These are phyloP conservation scores for Fusarium bulbicola DNA, from an alignment of 2,329 filamentous ascomycete genomes.

Conservation along the genomic window DNA sequence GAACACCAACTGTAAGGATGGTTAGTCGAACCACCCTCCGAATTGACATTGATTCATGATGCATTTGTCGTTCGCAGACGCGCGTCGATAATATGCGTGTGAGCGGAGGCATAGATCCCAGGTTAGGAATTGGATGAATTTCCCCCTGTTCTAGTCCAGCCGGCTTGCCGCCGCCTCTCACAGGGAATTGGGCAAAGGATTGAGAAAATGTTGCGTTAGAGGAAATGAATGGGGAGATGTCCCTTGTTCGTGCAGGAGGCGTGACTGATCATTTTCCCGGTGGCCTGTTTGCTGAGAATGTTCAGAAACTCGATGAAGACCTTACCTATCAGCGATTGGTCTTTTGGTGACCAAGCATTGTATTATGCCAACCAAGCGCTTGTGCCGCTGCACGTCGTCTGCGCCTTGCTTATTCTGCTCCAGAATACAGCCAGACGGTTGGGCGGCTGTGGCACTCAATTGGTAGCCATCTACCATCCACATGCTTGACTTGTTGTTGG, in stretches of 20 bases:
- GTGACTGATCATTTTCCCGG: neutral
- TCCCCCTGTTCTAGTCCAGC: neutral
- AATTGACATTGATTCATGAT: neutral
- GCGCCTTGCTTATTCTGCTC: slow-evolving; percentile 31
- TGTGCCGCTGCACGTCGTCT: slow-evolving; percentile 26
- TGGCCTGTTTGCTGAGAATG: neutral
- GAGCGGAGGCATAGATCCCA: neutral
- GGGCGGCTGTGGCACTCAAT: slow-evolving; percentile 34
- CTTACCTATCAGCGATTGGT: slow-evolving; percentile 5
- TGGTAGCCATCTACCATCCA: slow-evolving; percentile 31
- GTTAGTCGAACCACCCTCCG: neutral
- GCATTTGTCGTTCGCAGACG: neutral
- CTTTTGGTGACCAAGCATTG: slow-evolving; percentile 11
- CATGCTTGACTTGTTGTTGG: slow-evolving; percentile 38
- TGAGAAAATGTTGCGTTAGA: neutral
- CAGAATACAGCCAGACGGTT: slow-evolving; percentile 26
- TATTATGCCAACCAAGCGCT: slow-evolving; percentile 13
- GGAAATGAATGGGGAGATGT: neutral
- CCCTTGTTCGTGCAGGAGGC: neutral
- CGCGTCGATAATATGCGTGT: neutral
- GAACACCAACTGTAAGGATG: neutral
- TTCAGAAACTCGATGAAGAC: neutral
- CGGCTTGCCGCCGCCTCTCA: neutral
- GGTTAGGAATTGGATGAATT: neutral
- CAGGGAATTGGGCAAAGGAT: neutral